These are phyloP conservation scores for Aspergillus campestris DNA, from an alignment of 495 filamentous ascomycete species.

Conservation along the genomic window DNA sequence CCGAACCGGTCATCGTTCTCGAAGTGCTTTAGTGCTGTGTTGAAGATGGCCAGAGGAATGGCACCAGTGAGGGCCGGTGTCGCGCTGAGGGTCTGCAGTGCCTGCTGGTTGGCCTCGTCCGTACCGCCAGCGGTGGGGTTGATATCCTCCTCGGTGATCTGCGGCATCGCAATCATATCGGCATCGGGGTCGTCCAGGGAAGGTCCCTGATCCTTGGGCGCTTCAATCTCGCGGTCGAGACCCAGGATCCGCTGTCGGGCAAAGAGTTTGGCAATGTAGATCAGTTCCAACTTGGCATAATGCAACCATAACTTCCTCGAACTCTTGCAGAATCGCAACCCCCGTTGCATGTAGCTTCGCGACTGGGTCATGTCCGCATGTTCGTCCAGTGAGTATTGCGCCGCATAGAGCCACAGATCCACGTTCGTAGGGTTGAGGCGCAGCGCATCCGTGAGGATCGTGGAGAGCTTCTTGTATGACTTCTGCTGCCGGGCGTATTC, in stretches of 20 bases:
- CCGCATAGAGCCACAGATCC: constrained; percentile 83
- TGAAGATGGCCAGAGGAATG: constrained; percentile 88
- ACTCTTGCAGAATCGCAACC: constrained; percentile 75
- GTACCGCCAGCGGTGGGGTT: constrained; percentile 48
- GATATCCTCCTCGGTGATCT: constrained; percentile 57
- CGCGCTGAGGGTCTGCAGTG: constrained; percentile 55
- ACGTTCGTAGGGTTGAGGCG: constrained; percentile 77
- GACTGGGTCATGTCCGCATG: constrained; percentile 79
- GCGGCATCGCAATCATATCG: constrained; percentile 54
- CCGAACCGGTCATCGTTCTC: constrained; percentile 52
- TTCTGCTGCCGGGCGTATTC: constrained; percentile 69
- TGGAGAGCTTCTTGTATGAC: constrained; percentile 69
- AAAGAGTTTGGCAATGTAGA: constrained; percentile 76
- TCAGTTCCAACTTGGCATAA: constrained; percentile 87
- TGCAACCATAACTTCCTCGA: constrained; percentile 71
- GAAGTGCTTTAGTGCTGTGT: constrained; percentile 73
- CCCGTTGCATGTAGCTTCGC: constrained; percentile 79
- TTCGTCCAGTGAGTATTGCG: constrained; percentile 62
- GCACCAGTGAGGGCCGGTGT: constrained; percentile 82
- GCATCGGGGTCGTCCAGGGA: constrained; percentile 29
- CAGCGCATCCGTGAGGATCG: constrained; percentile 67
- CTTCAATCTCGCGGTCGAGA: constrained; percentile 45
- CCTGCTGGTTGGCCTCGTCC: constrained; percentile 39
- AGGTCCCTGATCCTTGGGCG: constrained; percentile 34
- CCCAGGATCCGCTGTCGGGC: constrained; percentile 60